Base-by-base conservation (phyloP, 768 basidiomycete species). In the Tylopilus balloui region DNA sequence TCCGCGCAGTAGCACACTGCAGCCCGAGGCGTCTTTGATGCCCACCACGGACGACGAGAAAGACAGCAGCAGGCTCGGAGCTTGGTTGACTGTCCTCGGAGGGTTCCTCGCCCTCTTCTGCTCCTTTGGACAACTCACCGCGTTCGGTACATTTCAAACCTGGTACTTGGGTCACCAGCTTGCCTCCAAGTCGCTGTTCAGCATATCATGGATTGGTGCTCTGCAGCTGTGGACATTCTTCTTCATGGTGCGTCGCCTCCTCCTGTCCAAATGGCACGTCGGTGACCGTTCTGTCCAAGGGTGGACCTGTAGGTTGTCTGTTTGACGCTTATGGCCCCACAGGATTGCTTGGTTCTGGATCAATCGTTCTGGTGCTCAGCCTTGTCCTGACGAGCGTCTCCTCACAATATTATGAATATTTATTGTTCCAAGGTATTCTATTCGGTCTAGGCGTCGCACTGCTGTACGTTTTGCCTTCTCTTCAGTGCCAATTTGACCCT, bases 151-250 rank as follows among this genome's bases (percentile, higher is more conserved):
- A 35, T 88, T 80, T 62, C 82, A 86, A 62, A 66, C 79, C 12
- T 86, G 80, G 78, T 87, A 88, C 55, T 70, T 74, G 10, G 65
- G 64, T 13, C 79, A 88, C 62, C 80, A 86, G 61, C 72, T 88
- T 15, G 61, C 62, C 15, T 62, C 72, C 54, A 53, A 75, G 29
- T 65, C 78, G 13, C 68, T 79, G 13, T 80, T 79, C 31, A 76
- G 72, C 20, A 82, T 86, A 52, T 80, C 84, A 3, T 85, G 84
- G 80, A 84, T 87, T 54, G 84, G 84, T 6, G 81, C 81, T 2
- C 53, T 86, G 39, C 85, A 86, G 57, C 68, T 87, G 4, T 86
- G 79, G 75, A 66, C 78, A 17, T 83, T 86, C 62, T 86, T 86
- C 70, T 77, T 83, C 56, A 79, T 81, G 50, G 84, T 86, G 62